phyloP scores from a whole-genome alignment of 768 basidiomycete species.

The Tricholoma furcatifolium region DNA sequence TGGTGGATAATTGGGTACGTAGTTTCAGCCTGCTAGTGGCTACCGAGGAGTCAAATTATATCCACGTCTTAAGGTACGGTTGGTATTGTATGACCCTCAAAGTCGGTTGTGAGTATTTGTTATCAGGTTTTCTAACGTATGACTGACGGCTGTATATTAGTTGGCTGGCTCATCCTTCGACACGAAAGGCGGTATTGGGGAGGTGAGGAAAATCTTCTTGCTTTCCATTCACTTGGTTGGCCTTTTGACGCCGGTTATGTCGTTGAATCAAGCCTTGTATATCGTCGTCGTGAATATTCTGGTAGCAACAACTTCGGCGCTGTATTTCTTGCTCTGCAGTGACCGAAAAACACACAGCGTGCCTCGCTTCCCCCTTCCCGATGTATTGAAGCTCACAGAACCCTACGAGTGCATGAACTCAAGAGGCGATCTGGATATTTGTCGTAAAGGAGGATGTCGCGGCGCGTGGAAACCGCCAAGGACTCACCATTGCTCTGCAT shows the following conservation, averaged over 20 bases:
- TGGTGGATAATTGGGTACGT: slow-evolving; percentile 26
- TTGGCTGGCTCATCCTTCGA: slow-evolving; percentile 29
- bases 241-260: not conserved
- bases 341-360: slow-evolving; percentile 34
- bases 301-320: slow-evolving; percentile 22
- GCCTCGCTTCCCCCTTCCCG: slow-evolving; percentile 28
- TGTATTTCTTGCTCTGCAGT: slow-evolving; percentile 33
- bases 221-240: not conserved
- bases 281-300: slow-evolving; percentile 24
- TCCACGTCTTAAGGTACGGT: too few species aligned
- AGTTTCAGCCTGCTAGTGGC: too few species aligned
- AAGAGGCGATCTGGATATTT: slow-evolving; percentile 32
- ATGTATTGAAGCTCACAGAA: slow-evolving; percentile 28
- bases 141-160: slow-evolving; percentile 14
- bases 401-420: slow-evolving; percentile 38
- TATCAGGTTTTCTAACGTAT: not conserved
- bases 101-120: slow-evolving; percentile 28
- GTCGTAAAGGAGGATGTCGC: slow-evolving; percentile 32
- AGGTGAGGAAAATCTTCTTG: slow-evolving; percentile 15
- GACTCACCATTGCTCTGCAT: slow-evolving; percentile 43
- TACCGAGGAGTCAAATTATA: too few species aligned
- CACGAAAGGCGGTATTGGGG: slow-evolving; percentile 19
- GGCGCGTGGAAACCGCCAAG: slow-evolving; percentile 43
- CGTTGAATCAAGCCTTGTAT: slow-evolving; percentile 26
- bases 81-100: slow-evolving; percentile 33